A percentile compares a stretch with the other conserved stretches of the same genome.
Conservation (phyloP, 306 rosid species). For the Vigna trinervia region DNA sequence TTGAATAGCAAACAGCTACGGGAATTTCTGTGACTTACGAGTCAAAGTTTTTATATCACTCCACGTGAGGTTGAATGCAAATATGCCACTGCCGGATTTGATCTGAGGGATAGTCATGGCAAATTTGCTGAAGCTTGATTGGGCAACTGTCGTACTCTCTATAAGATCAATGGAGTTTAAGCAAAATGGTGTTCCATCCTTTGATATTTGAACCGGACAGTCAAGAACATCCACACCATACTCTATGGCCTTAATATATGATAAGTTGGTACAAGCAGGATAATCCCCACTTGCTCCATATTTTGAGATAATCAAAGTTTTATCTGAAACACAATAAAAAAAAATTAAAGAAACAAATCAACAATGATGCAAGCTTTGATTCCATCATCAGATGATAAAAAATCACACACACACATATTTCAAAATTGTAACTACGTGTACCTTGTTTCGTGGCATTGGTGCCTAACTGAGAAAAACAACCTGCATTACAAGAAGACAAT, state of each 20-base stretch:
- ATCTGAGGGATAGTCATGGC: conserved; percentile 54
- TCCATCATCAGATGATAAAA: conserved; percentile 14
- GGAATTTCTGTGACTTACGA: conserved; percentile 60
- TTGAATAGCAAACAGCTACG: conserved; percentile 35
- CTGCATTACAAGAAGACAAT: too few relatives aligned
- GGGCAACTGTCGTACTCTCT: conserved; percentile 63
- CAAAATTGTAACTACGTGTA: too few relatives aligned
- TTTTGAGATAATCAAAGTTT: conserved; percentile 73
- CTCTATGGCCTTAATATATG: conserved; percentile 70
- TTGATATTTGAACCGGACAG: conserved; percentile 85
- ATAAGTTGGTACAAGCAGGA: conserved; percentile 69
- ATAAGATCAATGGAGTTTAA: conserved; percentile 68
- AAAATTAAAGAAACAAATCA: conserved; percentile 42
- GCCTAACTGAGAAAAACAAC: too few relatives aligned
- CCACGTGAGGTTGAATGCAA: conserved; percentile 68
- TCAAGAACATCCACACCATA: conserved; percentile 75
- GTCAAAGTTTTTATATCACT: conserved; percentile 54
- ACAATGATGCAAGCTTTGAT: conserved; percentile 15
- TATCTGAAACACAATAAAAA: conserved; percentile 51
- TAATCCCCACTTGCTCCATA: conserved; percentile 91
- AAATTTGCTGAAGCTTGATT: conserved; percentile 48
- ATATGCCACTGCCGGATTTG: conserved; percentile 61
- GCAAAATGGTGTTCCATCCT: conserved; percentile 87
- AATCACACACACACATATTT: background rate
- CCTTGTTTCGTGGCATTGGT: too few relatives aligned